A percentile compares a stretch with the other conserved stretches of the same genome.
These are phyloP conservation scores for Chrysopogon serrulatus DNA, from an alignment of 176 grass and related monocot species.

Conservation along the genomic window DNA sequence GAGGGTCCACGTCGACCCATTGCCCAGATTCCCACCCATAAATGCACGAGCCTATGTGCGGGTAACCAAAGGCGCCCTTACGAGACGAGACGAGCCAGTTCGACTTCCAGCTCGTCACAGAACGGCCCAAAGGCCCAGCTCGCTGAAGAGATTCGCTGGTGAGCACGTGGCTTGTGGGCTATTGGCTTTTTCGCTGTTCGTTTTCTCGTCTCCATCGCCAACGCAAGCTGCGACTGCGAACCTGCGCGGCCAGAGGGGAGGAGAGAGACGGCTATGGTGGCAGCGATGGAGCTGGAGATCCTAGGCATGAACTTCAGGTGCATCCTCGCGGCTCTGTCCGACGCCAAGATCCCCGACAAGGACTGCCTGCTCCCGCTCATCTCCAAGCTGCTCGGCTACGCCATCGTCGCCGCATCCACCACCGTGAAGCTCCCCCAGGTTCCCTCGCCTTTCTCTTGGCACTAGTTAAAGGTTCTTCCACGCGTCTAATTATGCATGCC, in stretches of 20 bases:
- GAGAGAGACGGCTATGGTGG: background rate
- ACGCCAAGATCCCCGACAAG: conserved; percentile 71
- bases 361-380: conserved; percentile 76
- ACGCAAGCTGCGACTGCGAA: background rate
- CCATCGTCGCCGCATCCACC: conserved; percentile 93
- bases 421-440: conserved; percentile 98
- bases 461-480: background rate
- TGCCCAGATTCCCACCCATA: too few relatives aligned
- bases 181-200: background rate
- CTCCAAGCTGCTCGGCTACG: conserved; percentile 92
- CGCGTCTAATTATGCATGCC: background rate
- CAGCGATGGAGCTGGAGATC: conserved; percentile 79
- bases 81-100: too few relatives aligned
- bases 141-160: background rate
- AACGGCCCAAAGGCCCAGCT: background rate
- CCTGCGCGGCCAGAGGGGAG: background rate
- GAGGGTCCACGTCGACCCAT: too few relatives aligned
- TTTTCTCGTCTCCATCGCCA: background rate
- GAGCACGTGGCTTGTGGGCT: background rate
- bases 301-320: conserved; percentile 85
- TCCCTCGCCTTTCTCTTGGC: background rate
- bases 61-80: too few relatives aligned
- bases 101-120: too few relatives aligned
- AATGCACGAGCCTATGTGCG: too few relatives aligned
- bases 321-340: conserved; percentile 53